Base-by-base conservation (phyloP, 805 yeast species). In the Schwanniomyces yamadae region DNA sequence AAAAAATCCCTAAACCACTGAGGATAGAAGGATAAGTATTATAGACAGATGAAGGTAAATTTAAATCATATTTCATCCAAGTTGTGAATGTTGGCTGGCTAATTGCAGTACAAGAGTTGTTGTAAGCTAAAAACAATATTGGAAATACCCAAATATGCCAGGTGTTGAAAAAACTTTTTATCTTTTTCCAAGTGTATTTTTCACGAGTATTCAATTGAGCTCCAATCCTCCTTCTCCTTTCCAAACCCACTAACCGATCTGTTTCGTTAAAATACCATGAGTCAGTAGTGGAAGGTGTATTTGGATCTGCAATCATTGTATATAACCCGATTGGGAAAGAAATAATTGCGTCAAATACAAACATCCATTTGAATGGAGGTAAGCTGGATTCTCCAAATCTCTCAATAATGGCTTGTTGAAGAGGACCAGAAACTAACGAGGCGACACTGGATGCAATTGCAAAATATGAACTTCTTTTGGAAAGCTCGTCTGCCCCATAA, bases 121-220 rank as follows among this genome's bases (percentile, higher is more conserved):
- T 64, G 44, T 59, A 65, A 7, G 63, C 57, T 42, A 63, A 54
- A 39, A 64, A 64, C 22, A 65, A 24, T 2, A 61, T 35, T 17
- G 77, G 77, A 46, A 72, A 71, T 12, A 69, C 65, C 29, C 49
- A 66, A 15, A 68, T 55, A 51, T 73, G 78, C 79, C 79, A 73
- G 4, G 77, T 68, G 38, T 44, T 57, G 55, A 72, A 71, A 44
- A 65, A 67, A 1, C 62, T 34, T 40, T 63, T 69, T 40, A 72
- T 57, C 40, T 65, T 69, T 5, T 37, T 31, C 59, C 59, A 50
- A 2, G 77, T 64, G 46, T 70, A 71, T 17, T 57, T 62, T 22
- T 59, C 61, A 48, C 68, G 52, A 4, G 63, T 59, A 36, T 69
- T 70, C 43, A 69, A 56, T 42, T 61, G 71, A 11, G 73, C 71